Base-by-base conservation (phyloP, 106 monocot species). In the Hemerocallis citrina region DNA sequence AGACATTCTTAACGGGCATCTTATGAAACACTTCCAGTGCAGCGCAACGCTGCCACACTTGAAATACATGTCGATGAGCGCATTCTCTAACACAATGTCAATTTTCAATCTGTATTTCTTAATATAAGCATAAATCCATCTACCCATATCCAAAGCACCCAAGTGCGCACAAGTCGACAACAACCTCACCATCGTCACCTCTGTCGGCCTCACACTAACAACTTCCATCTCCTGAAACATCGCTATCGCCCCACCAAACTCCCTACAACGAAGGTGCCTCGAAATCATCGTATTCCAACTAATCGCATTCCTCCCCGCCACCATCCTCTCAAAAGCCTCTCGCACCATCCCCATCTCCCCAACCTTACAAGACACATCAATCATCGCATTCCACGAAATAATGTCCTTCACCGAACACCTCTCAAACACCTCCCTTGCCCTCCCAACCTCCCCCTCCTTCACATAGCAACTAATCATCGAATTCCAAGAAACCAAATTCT, bases 11-110 rank as follows among this genome's bases (percentile, higher is more conserved):
- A 21, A 30, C 22, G 7, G 75, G 72, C 72, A 85, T 50, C 16
- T 29, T 9, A 23, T 59, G 59, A 35, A 79, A n/a, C n/a, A n/a
- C n/a, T n/a, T n/a, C n/a, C n/a, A n/a, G 75, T n/a, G n/a, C n/a
- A n/a, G n/a, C n/a, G n/a, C n/a, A 16, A 63, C 68, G 29, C 56
- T 59, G 8, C 85, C 85, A 64, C 77, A 85, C 24, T 85, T 85
- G 43, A 66, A 80, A 59, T 85, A 85, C 77, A 85, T 80, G 63
- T 85, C 77, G 17, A 80, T 70, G 4, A 85, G 77, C 9, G 80
- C 76, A 68, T 85, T 85, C 3, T 80, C 85, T 52, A 85, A 63
- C 19, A 85, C 46, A 41, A 74, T 73, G 63, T 68, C 43, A 7
- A 28, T 14, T 10, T 63, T 63, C 37, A 68, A 14, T 25, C 13